Evolutionary conservation across 2,329 filamentous ascomycete species (phyloP), one percentile per base, ranked within the genome.

Genomic region (Aaosphaeria pasadenensis): DNA sequence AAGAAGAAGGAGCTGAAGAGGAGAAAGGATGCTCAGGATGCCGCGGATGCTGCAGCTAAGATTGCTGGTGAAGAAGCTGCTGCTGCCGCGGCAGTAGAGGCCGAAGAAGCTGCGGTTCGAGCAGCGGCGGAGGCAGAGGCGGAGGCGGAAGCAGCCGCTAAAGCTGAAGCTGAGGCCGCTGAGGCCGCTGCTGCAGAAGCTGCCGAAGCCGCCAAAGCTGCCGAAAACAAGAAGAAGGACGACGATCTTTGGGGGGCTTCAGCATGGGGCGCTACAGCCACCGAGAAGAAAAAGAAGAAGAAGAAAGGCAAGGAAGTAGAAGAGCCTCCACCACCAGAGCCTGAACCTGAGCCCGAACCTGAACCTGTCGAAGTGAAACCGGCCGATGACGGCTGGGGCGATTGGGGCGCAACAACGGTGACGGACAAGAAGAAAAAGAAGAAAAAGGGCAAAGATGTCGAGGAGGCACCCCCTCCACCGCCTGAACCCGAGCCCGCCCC

Each of bases 281-380:
- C 50, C n/a, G 50, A 52, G 44, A 54, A 52, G 29, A 60, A 64
- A 47, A 67, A 69, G 50, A 75, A 73, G 57, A 73, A 71, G 44
- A 70, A 70, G 52, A 77, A 77, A 62, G 79, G 80, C 63, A 72
- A 72, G 43, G 61, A 49, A 44, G 57, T 50, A 17, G 56, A 55
- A 43, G 64, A 67, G 48, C 44, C 39, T 9, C 47, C 50, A 9
- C 50, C 50, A 30, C 39, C 43, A 29, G 13, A 24, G 9, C 47
- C 50, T 7, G 30, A 30, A 41, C 47, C 47, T 4, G 30, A 30
- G 9, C 41, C 48, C 33, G 40, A 29, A 30, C 50, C 55, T 13
- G 36, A 40, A 28, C 47, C 50, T 4, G 42, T 44, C n/a, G 60
- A 58, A 43, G 49, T 56, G 7, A 52, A 58, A 31, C 49, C 53